A percentile compares a stretch with the other conserved stretches of the same genome.
These are phyloP conservation scores for Ophiognomonia clavigignenti-juglandacearum DNA, from an alignment of 2,329 filamentous ascomycete species.

Conservation along the genomic window DNA sequence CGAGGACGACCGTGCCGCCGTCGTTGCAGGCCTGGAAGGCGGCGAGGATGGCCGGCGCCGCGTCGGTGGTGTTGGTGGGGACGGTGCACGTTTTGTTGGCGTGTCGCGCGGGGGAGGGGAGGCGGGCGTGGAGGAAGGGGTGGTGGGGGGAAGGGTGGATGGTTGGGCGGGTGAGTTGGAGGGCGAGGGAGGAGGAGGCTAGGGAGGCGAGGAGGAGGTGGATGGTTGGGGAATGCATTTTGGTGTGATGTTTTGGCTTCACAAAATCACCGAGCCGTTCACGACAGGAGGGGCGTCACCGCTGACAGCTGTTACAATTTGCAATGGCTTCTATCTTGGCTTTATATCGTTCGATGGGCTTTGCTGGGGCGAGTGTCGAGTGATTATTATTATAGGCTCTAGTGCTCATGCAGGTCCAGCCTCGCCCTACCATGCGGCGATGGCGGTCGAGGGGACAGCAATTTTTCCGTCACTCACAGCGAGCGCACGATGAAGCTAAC, in stretches of 20 bases:
- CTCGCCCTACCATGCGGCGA: neutral
- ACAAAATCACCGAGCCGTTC: no score
- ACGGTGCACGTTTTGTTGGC: conserved; percentile 23
- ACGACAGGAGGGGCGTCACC: neutral
- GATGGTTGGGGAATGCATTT: neutral
- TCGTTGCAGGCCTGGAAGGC: conserved; percentile 56
- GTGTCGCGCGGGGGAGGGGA: conserved; percentile 19
- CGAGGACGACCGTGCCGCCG: conserved; percentile 55
- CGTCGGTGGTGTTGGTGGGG: conserved; percentile 18
- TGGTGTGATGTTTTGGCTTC: no score
- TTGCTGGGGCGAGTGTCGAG: neutral
- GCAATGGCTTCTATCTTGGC: neutral
- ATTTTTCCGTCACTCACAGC: conserved; percentile 5
- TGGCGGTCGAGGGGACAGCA: neutral
- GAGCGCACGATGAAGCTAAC: no score
- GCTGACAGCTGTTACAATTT: neutral
- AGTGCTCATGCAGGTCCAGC: neutral
- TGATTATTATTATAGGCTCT: neutral
- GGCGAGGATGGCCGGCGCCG: conserved; percentile 41
- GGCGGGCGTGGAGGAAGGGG: neutral
- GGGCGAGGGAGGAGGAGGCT: neutral
- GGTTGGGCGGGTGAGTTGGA: neutral
- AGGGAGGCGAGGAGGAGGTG: neutral
- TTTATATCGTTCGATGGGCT: neutral
- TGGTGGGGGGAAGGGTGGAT: conserved; percentile 7